phyloP scores from a whole-genome alignment of 2,329 filamentous ascomycete species.

The Phaeosphaeriaceae sp. region DNA sequence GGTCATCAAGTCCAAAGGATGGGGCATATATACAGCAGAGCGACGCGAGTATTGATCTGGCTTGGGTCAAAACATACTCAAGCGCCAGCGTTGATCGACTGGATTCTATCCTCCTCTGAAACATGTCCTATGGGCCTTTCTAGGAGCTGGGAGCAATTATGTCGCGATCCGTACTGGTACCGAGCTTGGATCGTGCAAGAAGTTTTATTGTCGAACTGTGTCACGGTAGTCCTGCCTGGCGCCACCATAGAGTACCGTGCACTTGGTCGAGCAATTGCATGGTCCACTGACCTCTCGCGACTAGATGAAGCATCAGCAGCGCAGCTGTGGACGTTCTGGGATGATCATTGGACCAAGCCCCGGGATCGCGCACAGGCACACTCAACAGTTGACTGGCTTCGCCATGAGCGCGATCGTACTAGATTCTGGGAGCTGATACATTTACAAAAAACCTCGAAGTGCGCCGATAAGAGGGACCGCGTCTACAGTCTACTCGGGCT shows the following conservation, averaged over 20 bases:
- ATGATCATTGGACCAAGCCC: neutral
- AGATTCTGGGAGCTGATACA: slow-evolving; percentile 2
- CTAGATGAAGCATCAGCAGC: neutral
- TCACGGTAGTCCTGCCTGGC: slow-evolving; percentile 1
- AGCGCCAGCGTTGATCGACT: neutral
- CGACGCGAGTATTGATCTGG: slow-evolving; percentile 10
- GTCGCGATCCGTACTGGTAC: slow-evolving; percentile 5
- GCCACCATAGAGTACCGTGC: neutral
- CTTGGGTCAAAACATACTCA: slow-evolving; percentile 1
- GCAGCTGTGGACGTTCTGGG: neutral
- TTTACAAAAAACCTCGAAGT: neutral
- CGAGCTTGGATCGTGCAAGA: slow-evolving; percentile 10
- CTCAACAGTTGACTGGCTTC: neutral
- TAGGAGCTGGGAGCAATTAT: neutral
- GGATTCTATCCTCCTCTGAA: neutral
- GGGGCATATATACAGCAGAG: slow-evolving; percentile 8
- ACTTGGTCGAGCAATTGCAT: neutral
- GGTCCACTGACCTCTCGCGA: neutral
- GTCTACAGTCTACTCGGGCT: slow-evolving; percentile 7
- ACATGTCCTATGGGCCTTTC: neutral
- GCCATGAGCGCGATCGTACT: neutral
- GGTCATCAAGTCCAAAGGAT: slow-evolving; percentile 14
- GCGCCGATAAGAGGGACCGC: slow-evolving; percentile 5
- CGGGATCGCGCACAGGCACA: neutral
- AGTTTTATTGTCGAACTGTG: neutral